A percentile compares a stretch with the other conserved stretches of the same genome.
Evolutionary conservation across 2,329 filamentous ascomycete species (phyloP).

Genomic region (Scytalidium sp.): DNA sequence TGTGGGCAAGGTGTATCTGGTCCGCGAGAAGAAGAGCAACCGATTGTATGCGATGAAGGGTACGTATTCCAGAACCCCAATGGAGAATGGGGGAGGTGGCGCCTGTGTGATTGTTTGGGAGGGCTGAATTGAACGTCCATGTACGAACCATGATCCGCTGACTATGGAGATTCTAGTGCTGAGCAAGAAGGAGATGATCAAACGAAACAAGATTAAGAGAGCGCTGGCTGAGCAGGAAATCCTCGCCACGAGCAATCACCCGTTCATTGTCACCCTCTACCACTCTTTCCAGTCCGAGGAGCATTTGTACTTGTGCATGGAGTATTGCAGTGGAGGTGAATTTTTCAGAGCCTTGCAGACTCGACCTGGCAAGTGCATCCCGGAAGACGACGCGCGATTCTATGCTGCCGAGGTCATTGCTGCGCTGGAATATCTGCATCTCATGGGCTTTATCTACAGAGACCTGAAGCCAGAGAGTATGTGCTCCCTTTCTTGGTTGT

Average conservation of each 20-base stretch:
- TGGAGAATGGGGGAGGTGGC: too few species aligned
- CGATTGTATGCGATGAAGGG: constrained; percentile 98
- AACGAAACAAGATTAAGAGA: constrained; percentile 99
- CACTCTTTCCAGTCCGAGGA: constrained; percentile 99
- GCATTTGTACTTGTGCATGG: constrained; percentile 99
- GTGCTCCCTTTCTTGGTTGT: constrained; percentile 33
- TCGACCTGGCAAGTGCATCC: constrained; percentile 92
- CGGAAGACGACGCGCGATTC: constrained; percentile 94
- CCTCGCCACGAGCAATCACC: constrained; percentile 95
- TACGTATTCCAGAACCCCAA: constrained; percentile 47
- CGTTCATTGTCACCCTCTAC: constrained; percentile 97
- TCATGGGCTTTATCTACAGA: constrained; percentile 99
- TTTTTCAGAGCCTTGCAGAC: constrained; percentile 98
- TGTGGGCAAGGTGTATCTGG: constrained; percentile 96
- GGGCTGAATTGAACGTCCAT: too few species aligned
- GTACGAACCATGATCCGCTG: constrained; percentile 2
- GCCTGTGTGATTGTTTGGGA: too few species aligned
- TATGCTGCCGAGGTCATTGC: constrained; percentile 98
- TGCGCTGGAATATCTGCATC: constrained; percentile 90
- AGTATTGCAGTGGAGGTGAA: constrained; percentile 98
- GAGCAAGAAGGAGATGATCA: constrained; percentile 99
- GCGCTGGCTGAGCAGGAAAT: constrained; percentile 98
- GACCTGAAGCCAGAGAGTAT: constrained; percentile 95
- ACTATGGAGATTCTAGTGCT: constrained; percentile 59
- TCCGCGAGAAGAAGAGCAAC: constrained; percentile 95